Conservation (phyloP, 352 stramenopile genomes). For the Phytopythium sindhum region DNA sequence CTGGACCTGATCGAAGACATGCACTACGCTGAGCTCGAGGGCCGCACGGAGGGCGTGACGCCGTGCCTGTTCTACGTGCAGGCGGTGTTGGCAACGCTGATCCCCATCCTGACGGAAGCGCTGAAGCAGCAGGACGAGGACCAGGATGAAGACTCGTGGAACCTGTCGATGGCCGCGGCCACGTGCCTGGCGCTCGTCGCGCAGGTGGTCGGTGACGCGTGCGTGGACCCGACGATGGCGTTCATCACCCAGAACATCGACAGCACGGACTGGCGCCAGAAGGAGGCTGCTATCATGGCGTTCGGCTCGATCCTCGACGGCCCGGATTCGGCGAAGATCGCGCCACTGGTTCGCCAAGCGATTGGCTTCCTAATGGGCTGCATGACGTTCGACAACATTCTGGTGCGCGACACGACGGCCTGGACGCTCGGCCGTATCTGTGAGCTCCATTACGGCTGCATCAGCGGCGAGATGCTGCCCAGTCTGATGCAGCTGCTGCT, state of each 20-base stretch:
- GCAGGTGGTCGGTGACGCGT: conserved; percentile 89
- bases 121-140: conserved; percentile 95
- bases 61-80: conserved; percentile 89
- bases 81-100: conserved; percentile 82
- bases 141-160: conserved; percentile 93
- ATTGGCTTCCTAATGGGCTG: conserved; percentile 92
- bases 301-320: conserved; percentile 96
- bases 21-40: conserved; percentile 73
- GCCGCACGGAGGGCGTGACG: conserved; percentile 38
- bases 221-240: conserved; percentile 90
- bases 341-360: conserved; percentile 88
- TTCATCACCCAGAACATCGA: conserved; percentile 96
- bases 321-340: conserved; percentile 88
- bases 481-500: conserved; percentile 87
- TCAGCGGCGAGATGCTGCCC: conserved; percentile 89
- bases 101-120: conserved; percentile 91
- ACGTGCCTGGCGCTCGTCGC: conserved; percentile 93
- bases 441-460: conserved; percentile 90
- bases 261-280: conserved; percentile 91
- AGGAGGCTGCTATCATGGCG: conserved; percentile 96
- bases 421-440: conserved; percentile 96
- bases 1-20: conserved; percentile 92
- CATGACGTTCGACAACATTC: conserved; percentile 88
- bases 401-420: conserved; percentile 96
- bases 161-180: conserved; percentile 92